Evolutionary conservation across 805 yeast genomes (phyloP), one percentile per base, ranked within the genome.

Genomic region (Cyberlindnera maclurae): DNA sequence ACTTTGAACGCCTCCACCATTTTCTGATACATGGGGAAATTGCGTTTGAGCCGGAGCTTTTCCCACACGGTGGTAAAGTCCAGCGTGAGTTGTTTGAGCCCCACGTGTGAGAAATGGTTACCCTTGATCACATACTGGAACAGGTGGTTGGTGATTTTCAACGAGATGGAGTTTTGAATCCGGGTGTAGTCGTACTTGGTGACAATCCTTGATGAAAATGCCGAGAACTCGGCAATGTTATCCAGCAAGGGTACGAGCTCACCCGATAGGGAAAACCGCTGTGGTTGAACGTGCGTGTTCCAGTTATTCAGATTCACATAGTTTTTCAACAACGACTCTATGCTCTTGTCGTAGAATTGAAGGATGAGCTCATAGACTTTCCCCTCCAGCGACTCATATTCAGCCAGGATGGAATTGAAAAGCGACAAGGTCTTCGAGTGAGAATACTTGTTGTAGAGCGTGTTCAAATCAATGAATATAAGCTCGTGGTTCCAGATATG

Each of bases 41-140:
- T 34, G 18, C 35, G 35, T 36, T 44, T 37, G 6, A 63, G 37
- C 13, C 45, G 41, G 12, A 64, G 42, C 12, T 49, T 41, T 17
- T 50, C 54, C 45, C 55, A 59, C 12, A 63, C 34, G 2, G 62
- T 47, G 3, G 44, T 30, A 33, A 57, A 58, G 47, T 66, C 70
- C 2, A 52, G 26, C 10, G 47, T 34, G 7, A 64, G 40, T 40
- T 66, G 70, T 3, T 45, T 44, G 11, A 64, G 40, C 2, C 70
- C 70, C 2, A 40, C 12, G 9, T 44, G 32, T 31, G 57, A 60
- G 42, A 66, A 65, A 36, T 59, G 61, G 38, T 64, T 65, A 17
- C 58, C 41, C 40, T 64, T 65, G 24, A 65, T 49, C 26, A 65
- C 58, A 8, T 62, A 55, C 34, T 62, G 64, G 15, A 58, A 45